These are phyloP conservation scores for Termitomyces sp. DNA, from an alignment of 768 basidiomycete genomes.

Conservation along the genomic window DNA sequence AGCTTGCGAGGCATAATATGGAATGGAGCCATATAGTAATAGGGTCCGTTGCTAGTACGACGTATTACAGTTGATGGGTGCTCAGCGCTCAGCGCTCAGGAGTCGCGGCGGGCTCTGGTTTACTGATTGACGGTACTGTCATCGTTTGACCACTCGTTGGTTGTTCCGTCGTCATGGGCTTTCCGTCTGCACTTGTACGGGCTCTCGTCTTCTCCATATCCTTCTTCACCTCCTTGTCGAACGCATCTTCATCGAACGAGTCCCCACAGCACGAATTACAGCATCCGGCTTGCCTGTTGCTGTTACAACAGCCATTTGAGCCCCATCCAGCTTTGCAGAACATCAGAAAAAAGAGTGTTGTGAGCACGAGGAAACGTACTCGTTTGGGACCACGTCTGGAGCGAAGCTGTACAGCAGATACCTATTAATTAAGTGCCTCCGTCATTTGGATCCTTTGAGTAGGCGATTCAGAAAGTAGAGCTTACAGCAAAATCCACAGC, in stretches of 20 bases:
- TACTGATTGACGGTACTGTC: slow-evolving; percentile 6
- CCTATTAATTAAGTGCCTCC: slow-evolving; percentile 12
- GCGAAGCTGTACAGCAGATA: slow-evolving; percentile 14
- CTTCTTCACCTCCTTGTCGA: slow-evolving; percentile 39
- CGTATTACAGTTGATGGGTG: not conserved
- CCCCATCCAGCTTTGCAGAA: slow-evolving; percentile 28
- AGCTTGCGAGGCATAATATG: not conserved
- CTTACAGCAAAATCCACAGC: slow-evolving; percentile 31
- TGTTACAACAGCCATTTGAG: slow-evolving; percentile 30
- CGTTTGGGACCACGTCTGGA: slow-evolving; percentile 27
- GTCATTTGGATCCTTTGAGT: not conserved
- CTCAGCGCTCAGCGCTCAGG: not conserved
- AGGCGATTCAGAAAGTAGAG: not conserved
- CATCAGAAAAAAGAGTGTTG: not conserved
- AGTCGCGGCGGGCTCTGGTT: not conserved
- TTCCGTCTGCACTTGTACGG: slow-evolving; percentile 14
- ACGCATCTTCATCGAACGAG: slow-evolving; percentile 45
- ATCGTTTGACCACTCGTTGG: slow-evolving; percentile 7
- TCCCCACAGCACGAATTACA: slow-evolving; percentile 43
- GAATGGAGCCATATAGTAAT: not conserved
- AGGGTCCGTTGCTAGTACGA: not conserved
- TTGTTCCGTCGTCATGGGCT: slow-evolving; percentile 25
- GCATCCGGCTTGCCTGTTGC: slow-evolving; percentile 35
- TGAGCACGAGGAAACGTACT: slow-evolving; percentile 16
- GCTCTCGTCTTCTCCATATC: slow-evolving; percentile 37